Conservation (phyloP, 2,329 filamentous ascomycete genomes). For the Aspergillus persii region DNA sequence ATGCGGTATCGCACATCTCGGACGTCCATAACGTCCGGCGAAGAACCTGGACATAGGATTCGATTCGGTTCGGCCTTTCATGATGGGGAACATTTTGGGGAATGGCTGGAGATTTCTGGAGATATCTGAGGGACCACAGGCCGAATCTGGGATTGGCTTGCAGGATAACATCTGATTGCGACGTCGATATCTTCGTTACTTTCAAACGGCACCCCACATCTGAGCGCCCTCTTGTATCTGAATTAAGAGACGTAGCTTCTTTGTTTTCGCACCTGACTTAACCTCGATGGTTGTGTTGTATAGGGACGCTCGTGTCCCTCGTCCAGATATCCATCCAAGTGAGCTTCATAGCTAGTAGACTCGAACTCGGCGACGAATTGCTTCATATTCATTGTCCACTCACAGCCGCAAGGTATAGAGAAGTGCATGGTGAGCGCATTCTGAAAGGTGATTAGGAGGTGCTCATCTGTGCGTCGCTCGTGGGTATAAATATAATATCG, state of each 20-base stretch:
- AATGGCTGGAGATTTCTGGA: too few relatives aligned
- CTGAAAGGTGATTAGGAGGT: constrained; percentile 12
- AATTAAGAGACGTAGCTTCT: neutral
- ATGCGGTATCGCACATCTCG: too few relatives aligned
- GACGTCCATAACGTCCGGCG: too few relatives aligned
- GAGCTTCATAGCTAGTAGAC: constrained; percentile 12
- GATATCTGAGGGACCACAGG: too few relatives aligned
- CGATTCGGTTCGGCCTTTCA: too few relatives aligned
- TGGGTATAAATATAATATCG: constrained; percentile 9
- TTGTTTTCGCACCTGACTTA: constrained; percentile 6
- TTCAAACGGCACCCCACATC: neutral
- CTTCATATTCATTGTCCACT: constrained; percentile 12
- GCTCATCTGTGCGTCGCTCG: constrained; percentile 22
- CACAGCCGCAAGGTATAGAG: neutral
- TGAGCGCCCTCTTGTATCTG: constrained; percentile 18
- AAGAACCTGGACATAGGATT: too few relatives aligned
- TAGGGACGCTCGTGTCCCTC: constrained; percentile 3
- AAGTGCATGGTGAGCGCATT: constrained; percentile 16
- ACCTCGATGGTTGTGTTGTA: constrained; percentile 11
- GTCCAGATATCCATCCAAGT: constrained; percentile 18
- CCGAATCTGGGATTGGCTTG: too few relatives aligned
- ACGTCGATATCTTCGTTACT: too few relatives aligned
- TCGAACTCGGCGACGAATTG: constrained; percentile 12
- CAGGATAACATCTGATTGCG: too few relatives aligned
- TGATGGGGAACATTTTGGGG: too few relatives aligned